These are phyloP conservation scores for Dioscorea alata DNA, from an alignment of 106 monocot species.

Conservation along the genomic window DNA sequence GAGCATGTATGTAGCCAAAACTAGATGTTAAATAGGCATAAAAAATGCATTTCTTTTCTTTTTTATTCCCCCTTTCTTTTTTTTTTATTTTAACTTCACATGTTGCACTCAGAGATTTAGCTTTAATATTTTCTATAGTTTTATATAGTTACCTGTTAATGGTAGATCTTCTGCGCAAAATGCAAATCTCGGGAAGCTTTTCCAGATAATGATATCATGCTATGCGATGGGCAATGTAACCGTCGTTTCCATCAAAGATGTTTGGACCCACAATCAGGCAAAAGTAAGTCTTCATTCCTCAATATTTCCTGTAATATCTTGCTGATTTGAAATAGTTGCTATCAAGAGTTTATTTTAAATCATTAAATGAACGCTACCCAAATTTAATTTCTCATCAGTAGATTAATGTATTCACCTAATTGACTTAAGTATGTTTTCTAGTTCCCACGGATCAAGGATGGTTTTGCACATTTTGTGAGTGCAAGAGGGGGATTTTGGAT, in stretches of 20 bases:
- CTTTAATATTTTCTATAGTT: slow-evolving; percentile 5
- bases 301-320: too few species aligned
- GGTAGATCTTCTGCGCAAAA: slow-evolving; percentile 70
- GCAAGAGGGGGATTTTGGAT: slow-evolving; percentile 70
- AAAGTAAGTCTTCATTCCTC: slow-evolving; percentile 22
- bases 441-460: slow-evolving; percentile 71
- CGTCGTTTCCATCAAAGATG: slow-evolving; percentile 79
- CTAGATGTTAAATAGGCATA: neutral
- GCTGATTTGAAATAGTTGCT: too few species aligned
- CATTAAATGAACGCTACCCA: neutral
- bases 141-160: slow-evolving; percentile 4
- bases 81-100: neutral
- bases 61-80: neutral
- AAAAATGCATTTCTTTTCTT: neutral
- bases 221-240: slow-evolving; percentile 69
- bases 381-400: neutral
- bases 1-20: slow-evolving; percentile 42
- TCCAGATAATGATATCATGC: slow-evolving; percentile 68
- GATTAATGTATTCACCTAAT: neutral
- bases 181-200: slow-evolving; percentile 65
- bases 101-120: neutral
- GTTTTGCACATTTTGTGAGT: slow-evolving; percentile 79
- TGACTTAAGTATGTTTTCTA: slow-evolving; percentile 26
- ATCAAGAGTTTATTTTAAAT: neutral
- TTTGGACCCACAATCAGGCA: slow-evolving; percentile 60